Conservation (phyloP, 768 basidiomycete genomes). For the Tulasnella sp. region DNA sequence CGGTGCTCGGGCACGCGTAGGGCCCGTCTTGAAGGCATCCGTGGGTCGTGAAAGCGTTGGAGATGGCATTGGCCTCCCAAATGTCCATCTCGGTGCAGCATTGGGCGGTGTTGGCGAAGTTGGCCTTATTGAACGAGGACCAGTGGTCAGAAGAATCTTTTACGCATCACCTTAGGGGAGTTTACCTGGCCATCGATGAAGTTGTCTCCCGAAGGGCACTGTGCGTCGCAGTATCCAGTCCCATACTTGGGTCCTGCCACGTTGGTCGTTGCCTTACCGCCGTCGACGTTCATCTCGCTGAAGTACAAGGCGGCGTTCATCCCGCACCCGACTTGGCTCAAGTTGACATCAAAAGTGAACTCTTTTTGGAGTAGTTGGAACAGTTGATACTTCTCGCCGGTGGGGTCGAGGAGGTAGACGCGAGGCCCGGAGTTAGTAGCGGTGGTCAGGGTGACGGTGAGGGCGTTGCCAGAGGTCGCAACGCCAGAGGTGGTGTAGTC, state of each 20-base stretch:
- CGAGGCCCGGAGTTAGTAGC: slow-evolving; percentile 7
- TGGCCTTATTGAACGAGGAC: slow-evolving; percentile 30
- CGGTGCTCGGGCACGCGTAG: slow-evolving; percentile 5
- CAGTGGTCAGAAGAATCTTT: not conserved
- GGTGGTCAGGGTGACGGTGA: too few relatives aligned
- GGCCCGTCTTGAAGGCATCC: slow-evolving; percentile 9
- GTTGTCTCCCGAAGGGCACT: too few relatives aligned
- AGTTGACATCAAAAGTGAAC: slow-evolving; percentile 50
- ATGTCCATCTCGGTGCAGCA: too few relatives aligned
- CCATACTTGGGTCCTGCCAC: slow-evolving; percentile 48
- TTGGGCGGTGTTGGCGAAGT: slow-evolving; percentile 34
- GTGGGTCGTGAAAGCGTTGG: too few relatives aligned
- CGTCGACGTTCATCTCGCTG: slow-evolving; percentile 46
- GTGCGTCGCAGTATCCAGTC: slow-evolving; percentile 56
- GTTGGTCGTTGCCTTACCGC: slow-evolving; percentile 44
- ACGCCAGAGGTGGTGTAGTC: slow-evolving; percentile 17
- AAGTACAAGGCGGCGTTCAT: slow-evolving; percentile 54
- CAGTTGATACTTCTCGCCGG: slow-evolving; percentile 28
- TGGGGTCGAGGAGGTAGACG: slow-evolving; percentile 38
- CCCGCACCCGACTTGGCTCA: slow-evolving; percentile 45
- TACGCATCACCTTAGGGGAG: slow-evolving; percentile 17
- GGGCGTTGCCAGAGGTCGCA: slow-evolving; percentile 14
- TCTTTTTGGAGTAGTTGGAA: slow-evolving; percentile 46
- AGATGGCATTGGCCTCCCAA: too few relatives aligned
- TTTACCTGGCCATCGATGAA: slow-evolving; percentile 48